Base-by-base conservation (phyloP, 352 stramenopile genomes). In the Blastocystis sp. region DNA sequence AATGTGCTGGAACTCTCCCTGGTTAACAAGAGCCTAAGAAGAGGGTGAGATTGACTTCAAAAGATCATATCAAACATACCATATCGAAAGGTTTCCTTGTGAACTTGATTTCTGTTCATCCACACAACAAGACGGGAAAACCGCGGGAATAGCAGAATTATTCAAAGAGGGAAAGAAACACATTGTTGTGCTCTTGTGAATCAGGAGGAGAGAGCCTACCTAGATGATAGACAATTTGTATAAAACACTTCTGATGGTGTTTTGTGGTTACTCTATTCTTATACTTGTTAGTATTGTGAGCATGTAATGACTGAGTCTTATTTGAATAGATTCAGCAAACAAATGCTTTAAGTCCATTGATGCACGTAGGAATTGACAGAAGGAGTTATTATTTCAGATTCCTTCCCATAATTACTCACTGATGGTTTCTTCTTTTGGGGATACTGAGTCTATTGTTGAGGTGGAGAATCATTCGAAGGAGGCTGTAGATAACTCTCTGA, bases 1-100 rank as follows among this genome's bases (percentile, higher is more conserved):
- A 83, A 83, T 83, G 52, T 83, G 71, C 71, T 83, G 71, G 71
- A 83, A 83, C 71, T 83, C 71, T 83, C 71, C 71, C 71, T 83
- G 71, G 71, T 83, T 83, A 21, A 83, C 71, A 42, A 83, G 42
- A 65, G 46, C 43, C 71, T 83, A 83, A 6, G 32, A 2, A 12
- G 29, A 21, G 7, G 46, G n/a, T 83, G 7, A 83, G 71, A 27
- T 29, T 29, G 7, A 46, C 21, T 65, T 56, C n/a, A 32, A 4
- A 43, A 37, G n/a, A 1, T 42, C 49, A 43, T n/a, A 2, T 19
- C 0, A 51, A 46, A 52, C 71, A n/a, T 83, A 83, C 71, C 71
- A 83, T 83, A 66, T 83, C 71, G 71, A 83, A 51, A 66, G 71
- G 71, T 83, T 83, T 54, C 71, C 51, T 77, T 19, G 46, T 80